Evolutionary conservation across 345 rosid genomes (phyloP), one percentile per base, ranked within the genome.

Genomic region (Syzygium aqueum): DNA sequence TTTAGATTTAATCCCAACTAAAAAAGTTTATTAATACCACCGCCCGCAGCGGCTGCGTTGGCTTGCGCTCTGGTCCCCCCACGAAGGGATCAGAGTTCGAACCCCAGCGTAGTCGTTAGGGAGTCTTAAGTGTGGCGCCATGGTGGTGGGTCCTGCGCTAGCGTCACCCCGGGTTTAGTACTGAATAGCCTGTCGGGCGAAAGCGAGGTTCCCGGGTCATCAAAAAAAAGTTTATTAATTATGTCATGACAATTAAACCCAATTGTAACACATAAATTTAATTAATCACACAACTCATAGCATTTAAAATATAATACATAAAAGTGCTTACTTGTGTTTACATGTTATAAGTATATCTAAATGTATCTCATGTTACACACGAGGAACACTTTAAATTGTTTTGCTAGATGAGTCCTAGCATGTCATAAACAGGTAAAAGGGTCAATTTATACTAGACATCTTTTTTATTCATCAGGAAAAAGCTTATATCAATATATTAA

Each of bases 291-390:
- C 28, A 57, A 57, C 15, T 57, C 65, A 57, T 11, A 57, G 1
- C 7, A 25, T 25, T 57, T 57, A 25, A 25, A 57, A 11, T 57
- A 57, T 25, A 14, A 57, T 11, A 57, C 14, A 57, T 57, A 57
- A 57, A 57, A n/a, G 25, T 57, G 65, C 61, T 54, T 53, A 7
- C 57, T 53, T 3, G n/a, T 23, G 61, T 3, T 56, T 56, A 56
- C 61, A 56, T 22, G 61, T 56, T 1, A 0, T 57, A 57, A 57
- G 25, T 23, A n/a, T 57, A 57, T 57, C 63, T 57, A 57, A 57
- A 57, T 23, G 63, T n/a, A 23, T 57, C 0, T 57, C 0, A 5
- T 57, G 25, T 57, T 1, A 3, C 5, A 57, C 25, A 23, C 3
- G 13, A 57, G n/a, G 14, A 57, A 57, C 63, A 23, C 25, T 57